Evolutionary conservation across 2,329 filamentous ascomycete genomes (phyloP).

Genomic region (Clathrospora elynae): DNA sequence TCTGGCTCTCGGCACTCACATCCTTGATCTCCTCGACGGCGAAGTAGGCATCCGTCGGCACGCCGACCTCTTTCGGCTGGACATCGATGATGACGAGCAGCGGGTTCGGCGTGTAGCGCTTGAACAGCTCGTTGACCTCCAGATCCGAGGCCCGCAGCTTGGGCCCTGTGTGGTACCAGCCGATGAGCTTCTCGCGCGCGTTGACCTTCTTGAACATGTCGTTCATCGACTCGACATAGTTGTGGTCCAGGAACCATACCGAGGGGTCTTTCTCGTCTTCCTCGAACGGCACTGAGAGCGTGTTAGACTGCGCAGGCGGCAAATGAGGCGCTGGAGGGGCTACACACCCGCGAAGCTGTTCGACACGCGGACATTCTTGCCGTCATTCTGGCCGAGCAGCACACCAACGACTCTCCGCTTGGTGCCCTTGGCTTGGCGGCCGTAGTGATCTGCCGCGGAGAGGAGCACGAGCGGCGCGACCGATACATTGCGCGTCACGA

Average conservation of each 20-base stretch:
- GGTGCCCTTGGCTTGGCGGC: constrained; percentile 87
- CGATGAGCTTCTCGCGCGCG: constrained; percentile 96
- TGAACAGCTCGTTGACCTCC: constrained; percentile 99
- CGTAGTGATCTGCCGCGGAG: constrained; percentile 97
- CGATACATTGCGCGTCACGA: constrained; percentile 92
- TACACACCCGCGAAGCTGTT: constrained; percentile 94
- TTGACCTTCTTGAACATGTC: constrained; percentile 99
- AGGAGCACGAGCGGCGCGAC: constrained; percentile 97
- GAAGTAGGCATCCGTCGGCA: constrained; percentile 98
- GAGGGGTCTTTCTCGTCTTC: constrained; percentile 98
- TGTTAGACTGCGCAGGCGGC: constrained; percentile 31
- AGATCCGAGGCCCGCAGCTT: constrained; percentile 96
- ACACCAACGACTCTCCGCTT: constrained; percentile 92
- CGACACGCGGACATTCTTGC: constrained; percentile 93
- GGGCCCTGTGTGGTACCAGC: constrained; percentile 98
- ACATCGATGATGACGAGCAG: constrained; percentile 98
- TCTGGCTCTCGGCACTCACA: constrained; percentile 63
- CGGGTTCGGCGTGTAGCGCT: constrained; percentile 96
- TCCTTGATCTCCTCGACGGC: constrained; percentile 99
- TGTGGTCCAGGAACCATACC: constrained; percentile 99
- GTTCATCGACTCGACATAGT: constrained; percentile 99
- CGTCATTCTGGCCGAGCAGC: constrained; percentile 91
- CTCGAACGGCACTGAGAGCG: constrained; percentile 82
- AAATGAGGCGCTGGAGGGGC: constrained; percentile 14
- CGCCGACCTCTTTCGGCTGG: constrained; percentile 95